Evolutionary conservation across 345 rosid genomes (phyloP).

Genomic region (Eucalyptus sp.): DNA sequence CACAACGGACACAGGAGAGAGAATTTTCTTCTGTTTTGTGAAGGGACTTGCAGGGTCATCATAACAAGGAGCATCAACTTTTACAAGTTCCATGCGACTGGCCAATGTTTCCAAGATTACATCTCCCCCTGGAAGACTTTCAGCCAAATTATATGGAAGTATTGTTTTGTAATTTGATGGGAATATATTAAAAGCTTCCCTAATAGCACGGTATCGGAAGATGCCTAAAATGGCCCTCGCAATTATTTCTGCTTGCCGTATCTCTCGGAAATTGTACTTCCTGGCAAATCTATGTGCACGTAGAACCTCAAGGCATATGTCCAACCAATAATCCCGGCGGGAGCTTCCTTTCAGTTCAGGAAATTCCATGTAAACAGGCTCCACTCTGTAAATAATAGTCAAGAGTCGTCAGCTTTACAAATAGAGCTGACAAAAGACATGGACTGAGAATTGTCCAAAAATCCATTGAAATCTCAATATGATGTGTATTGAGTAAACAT

Average conservation of each 20-base stretch:
- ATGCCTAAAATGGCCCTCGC: constrained; percentile 72
- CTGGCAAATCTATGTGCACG: constrained; percentile 59
- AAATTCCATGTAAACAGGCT: constrained; percentile 81
- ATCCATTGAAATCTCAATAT: not conserved
- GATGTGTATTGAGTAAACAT: constrained; percentile 11
- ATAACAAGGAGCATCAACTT: constrained; percentile 10
- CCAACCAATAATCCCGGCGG: constrained; percentile 91
- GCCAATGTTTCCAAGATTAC: constrained; percentile 60
- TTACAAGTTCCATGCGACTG: constrained; percentile 42
- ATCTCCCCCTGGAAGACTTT: constrained; percentile 91
- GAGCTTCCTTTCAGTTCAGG: constrained; percentile 91
- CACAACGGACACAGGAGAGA: constrained; percentile 51
- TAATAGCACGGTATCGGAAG: constrained; percentile 62
- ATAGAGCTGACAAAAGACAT: not conserved
- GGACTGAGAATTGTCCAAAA: not conserved
- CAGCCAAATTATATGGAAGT: constrained; percentile 80
- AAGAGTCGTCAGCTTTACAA: not conserved
- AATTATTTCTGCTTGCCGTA: constrained; percentile 56
- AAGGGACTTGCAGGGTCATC: constrained; percentile 18
- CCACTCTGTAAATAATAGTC: constrained; percentile 28
- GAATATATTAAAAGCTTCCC: constrained; percentile 69
- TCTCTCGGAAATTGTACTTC: constrained; percentile 48
- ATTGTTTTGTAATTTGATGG: constrained; percentile 72
- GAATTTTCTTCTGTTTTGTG: constrained; percentile 28
- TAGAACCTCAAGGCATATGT: constrained; percentile 71